Percentiles rank a stretch among this genome's conserved stretches.
Evolutionary conservation across 768 basidiomycete species (phyloP).

Genomic region (Russula olivacea): DNA sequence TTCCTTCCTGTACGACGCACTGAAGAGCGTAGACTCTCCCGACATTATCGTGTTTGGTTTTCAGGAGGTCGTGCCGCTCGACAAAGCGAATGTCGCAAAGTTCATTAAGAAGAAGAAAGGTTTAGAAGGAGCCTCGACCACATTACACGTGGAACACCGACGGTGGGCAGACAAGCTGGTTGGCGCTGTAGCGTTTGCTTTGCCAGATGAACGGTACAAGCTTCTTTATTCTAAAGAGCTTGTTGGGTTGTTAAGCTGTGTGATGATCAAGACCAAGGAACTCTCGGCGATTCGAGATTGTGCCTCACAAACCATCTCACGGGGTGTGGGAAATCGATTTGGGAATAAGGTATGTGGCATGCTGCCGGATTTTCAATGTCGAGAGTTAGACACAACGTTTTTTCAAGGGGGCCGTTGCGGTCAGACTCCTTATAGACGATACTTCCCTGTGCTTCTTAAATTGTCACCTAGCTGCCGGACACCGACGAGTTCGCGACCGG

Average conservation of each 20-base stretch:
- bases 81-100: conserved; percentile 90
- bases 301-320: conserved; percentile 77
- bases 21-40: conserved; percentile 66
- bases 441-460: conserved; percentile 94
- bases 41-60: conserved; percentile 93
- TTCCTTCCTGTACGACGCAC: conserved; percentile 71
- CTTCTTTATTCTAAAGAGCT: conserved; percentile 83
- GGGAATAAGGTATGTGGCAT: conserved; percentile 80
- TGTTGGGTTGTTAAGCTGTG: conserved; percentile 78
- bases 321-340: conserved; percentile 88
- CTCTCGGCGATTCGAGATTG: conserved; percentile 55
- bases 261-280: conserved; percentile 69
- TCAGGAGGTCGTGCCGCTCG: conserved; percentile 96
- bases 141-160: conserved; percentile 81
- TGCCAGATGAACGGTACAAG: conserved; percentile 66
- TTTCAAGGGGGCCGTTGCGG: conserved; percentile 79
- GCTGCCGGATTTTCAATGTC: not conserved
- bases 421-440: conserved; percentile 84
- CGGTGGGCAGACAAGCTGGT: conserved; percentile 82
- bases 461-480: conserved; percentile 95
- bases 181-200: conserved; percentile 64
- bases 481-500: conserved; percentile 70
- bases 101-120: conserved; percentile 72
- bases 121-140: conserved; percentile 61
- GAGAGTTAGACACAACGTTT: not conserved